Base-by-base conservation (phyloP, 2,329 filamentous ascomycete genomes). In the Fusarium burgessii region DNA sequence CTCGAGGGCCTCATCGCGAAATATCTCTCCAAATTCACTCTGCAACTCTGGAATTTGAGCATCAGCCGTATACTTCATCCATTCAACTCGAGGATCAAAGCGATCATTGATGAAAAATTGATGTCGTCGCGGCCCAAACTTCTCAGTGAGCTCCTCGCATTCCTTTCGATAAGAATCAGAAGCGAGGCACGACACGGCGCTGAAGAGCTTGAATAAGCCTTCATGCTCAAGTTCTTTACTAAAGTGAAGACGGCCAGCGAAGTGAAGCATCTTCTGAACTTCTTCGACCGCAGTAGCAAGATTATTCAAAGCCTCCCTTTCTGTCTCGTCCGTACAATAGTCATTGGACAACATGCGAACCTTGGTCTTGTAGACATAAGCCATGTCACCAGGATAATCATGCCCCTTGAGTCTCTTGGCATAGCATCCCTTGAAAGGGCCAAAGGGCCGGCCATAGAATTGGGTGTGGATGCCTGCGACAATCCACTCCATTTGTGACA, bases 51-150 rank as follows among this genome's bases (percentile, higher is more conserved):
- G 6, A 42, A 27, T 7, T 23, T 12, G 14, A 12, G 25, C 3
- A 3, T 40, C 8, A 6, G 45, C 11, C 5, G 49, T 54, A 18
- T 38, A 25, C 23, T 43, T 51, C 6, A 62, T 45, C 67, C 67
- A 70, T 20, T 70, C 41, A 8, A 50, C 8, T 5, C 62, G 56
- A 47, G 67, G 66, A 10, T 70, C 67, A 57, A 58, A 70, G 6
- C 20, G 18, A 6, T 27, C 18, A 4, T 40, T 42, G 5, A 70
- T 41, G 4, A 23, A 14, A 7, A 70, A 67, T 6, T 51, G 51
- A 41, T 70, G 67, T 36, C 61, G 27, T 54, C 54, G 42, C 7
- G 56, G 36, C 1, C 55, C 51, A 15, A n/a, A 14, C 11, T 43
- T 8, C 3, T 35, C 29, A 8, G 40, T 32, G 2, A 38, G 41